Percentiles rank a stretch among this genome's conserved stretches.
These are phyloP conservation scores for Metroxylon sagu DNA, from an alignment of 176 grass and related monocot genomes.

Conservation along the genomic window DNA sequence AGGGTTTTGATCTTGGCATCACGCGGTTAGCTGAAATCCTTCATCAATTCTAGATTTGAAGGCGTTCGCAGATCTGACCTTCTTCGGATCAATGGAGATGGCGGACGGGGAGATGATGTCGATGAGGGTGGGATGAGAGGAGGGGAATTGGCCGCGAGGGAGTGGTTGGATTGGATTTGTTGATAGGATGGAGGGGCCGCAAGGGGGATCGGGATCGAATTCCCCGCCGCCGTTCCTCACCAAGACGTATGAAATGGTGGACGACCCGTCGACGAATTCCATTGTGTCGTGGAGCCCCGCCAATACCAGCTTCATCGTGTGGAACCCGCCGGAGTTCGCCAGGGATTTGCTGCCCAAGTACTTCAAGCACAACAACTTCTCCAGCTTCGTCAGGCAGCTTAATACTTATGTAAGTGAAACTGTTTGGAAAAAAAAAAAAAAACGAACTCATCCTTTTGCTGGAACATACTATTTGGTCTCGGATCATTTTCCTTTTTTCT, in stretches of 20 bases:
- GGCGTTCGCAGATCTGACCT: no score
- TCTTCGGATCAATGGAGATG: no score
- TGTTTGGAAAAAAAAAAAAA: background rate
- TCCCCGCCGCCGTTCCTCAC: slow-evolving; percentile 82
- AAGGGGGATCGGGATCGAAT: slow-evolving; percentile 25
- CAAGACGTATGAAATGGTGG: slow-evolving; percentile 99
- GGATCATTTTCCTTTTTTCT: no score
- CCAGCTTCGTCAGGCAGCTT: slow-evolving; percentile 94
- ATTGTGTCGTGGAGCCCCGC: slow-evolving; percentile 68
- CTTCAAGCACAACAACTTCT: slow-evolving; percentile 99
- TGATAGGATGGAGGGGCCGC: slow-evolving; percentile 25
- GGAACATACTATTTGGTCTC: no score
- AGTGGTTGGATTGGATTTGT: background rate
- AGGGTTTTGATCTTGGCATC: no score
- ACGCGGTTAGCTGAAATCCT: no score
- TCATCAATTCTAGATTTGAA: no score
- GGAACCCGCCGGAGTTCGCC: slow-evolving; percentile 62
- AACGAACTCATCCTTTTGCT: no score
- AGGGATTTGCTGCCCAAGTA: slow-evolving; percentile 89
- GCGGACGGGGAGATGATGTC: no score
- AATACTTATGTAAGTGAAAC: slow-evolving; percentile 93
- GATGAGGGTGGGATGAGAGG: no score
- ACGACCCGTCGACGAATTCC: slow-evolving; percentile 64
- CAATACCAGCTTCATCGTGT: slow-evolving; percentile 70
- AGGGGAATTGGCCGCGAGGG: background rate